Percentiles rank a stretch among this genome's conserved stretches.
Evolutionary conservation across 805 yeast species (phyloP).

Genomic region (Tetrapisispora nanseiensis): DNA sequence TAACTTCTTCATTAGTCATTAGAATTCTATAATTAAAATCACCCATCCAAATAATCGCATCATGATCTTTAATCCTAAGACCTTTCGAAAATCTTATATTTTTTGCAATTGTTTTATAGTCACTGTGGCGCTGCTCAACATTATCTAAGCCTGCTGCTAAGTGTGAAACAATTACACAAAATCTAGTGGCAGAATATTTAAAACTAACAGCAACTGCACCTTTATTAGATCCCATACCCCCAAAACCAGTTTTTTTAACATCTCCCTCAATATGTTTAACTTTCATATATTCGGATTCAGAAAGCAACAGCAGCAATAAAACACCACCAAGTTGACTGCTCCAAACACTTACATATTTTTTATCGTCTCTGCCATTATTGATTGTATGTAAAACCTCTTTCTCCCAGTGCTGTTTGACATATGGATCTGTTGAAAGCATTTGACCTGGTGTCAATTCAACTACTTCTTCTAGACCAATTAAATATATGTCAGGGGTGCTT

Average conservation of each 20-base stretch:
- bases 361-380: slow-evolving; percentile 32
- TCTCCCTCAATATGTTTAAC: slow-evolving; percentile 59
- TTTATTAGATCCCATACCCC: slow-evolving; percentile 78
- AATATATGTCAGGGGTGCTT: slow-evolving; percentile 56
- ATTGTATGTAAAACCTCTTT: slow-evolving; percentile 41
- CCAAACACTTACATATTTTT: slow-evolving; percentile 49
- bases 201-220: slow-evolving; percentile 74
- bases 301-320: slow-evolving; percentile 57
- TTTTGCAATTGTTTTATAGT: slow-evolving; percentile 67
- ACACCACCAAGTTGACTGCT: slow-evolving; percentile 84
- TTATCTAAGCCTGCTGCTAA: slow-evolving; percentile 87
- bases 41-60: slow-evolving; percentile 81
- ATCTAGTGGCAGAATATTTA: slow-evolving; percentile 50
- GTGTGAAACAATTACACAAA: slow-evolving; percentile 80
- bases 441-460: slow-evolving; percentile 77
- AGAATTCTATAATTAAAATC: slow-evolving; percentile 84
- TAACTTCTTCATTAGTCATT: slow-evolving; percentile 60
- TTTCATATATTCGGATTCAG: slow-evolving; percentile 39
- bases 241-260: slow-evolving; percentile 83
- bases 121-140: slow-evolving; percentile 74
- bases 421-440: slow-evolving; percentile 68
- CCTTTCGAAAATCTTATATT: slow-evolving; percentile 56
- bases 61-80: slow-evolving; percentile 60
- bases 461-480: slow-evolving; percentile 83
- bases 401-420: slow-evolving; percentile 56